Conservation (phyloP, 148 eudicot genomes). For the Chenopodium suecicum region DNA sequence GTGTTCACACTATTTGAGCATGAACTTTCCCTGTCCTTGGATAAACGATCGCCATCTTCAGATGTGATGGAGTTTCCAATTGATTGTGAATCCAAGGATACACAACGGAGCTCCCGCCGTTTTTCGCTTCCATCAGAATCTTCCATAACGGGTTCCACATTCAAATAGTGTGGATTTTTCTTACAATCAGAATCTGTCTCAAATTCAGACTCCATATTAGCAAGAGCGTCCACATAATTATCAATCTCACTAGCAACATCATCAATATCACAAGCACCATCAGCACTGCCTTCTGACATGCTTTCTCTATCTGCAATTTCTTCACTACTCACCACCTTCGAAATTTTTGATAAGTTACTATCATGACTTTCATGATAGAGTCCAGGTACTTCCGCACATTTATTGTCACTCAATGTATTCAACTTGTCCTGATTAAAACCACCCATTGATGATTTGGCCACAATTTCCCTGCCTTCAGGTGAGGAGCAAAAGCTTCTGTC, state of each 20-base stretch:
- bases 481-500: conserved; percentile 43
- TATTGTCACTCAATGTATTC: conserved; percentile 27
- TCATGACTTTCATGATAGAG: conserved; percentile 23
- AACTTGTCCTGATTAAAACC: conserved; percentile 22
- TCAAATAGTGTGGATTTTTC: conserved; percentile 26
- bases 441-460: conserved; percentile 31
- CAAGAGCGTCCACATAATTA: conserved; percentile 79
- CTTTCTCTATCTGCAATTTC: conserved; percentile 44
- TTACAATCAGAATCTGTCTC: conserved; percentile 72
- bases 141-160: conserved; percentile 32
- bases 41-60: conserved; percentile 48
- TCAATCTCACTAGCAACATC: conserved; percentile 77
- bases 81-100: conserved; percentile 61
- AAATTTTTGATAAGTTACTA: conserved; percentile 21
- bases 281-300: conserved; percentile 38
- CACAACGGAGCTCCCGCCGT: conserved; percentile 31
- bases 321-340: conserved; percentile 38
- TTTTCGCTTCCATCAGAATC: conserved; percentile 62
- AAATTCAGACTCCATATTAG: conserved; percentile 75
- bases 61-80: conserved; percentile 57
- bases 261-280: conserved; percentile 49
- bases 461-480: conserved; percentile 34
- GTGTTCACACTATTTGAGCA: conserved; percentile 49
- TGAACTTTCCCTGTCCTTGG: conserved; percentile 45
- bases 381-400: conserved; percentile 20